Evolutionary conservation across 192 early-diverging fungal species (phyloP), one percentile per base, ranked within the genome.

Genomic region (Allomyces macrogynus): DNA sequence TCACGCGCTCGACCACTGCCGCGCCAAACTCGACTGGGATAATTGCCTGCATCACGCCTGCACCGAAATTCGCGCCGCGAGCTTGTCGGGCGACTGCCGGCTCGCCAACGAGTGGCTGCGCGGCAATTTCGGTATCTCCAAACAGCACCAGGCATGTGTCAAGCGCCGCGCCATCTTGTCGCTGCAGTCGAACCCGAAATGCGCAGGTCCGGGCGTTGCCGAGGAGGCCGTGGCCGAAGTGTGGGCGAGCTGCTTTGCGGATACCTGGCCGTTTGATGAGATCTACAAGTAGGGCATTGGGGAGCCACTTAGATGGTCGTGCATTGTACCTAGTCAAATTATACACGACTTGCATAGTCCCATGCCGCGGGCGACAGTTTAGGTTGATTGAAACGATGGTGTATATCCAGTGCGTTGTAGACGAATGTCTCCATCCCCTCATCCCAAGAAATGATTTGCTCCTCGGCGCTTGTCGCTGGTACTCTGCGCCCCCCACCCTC

Each of bases 261-360:
- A 97, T 70, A 97, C 91, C n/a, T 80, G 86, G 60, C 93, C 93
- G 0, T 97, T 93, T 74, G 91, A 94, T 72, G 93, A 97, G 75
- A 92, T 97, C 67, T 88, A 90, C 68, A 84, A 78, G 32, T 40
- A 8, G 8, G 32, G 32, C 32, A 27, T 27, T 4, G 26, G 26
- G 26, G 26, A 4, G 26, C 26, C 4, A 4, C n/a, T 27, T 27
- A 27, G 26, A 27, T 27, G 26, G 26, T 27, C 26, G 32, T 40
- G 32, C 7, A 2, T 40, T 40, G 32, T 40, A 40, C 8, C 32
- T 40, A 40, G 32, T 7, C 32, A 40, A 7, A 40, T 7, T 40
- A 40, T 3, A 40, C 32, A 8, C 32, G 32, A 40, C 32, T 40
- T 40, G 32, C 32, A 7, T 3, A 40, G 32, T 40, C 32, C 32